These are phyloP conservation scores for Purpureocillium lavendulum DNA, from an alignment of 2,329 filamentous ascomycete species.

Conservation along the genomic window DNA sequence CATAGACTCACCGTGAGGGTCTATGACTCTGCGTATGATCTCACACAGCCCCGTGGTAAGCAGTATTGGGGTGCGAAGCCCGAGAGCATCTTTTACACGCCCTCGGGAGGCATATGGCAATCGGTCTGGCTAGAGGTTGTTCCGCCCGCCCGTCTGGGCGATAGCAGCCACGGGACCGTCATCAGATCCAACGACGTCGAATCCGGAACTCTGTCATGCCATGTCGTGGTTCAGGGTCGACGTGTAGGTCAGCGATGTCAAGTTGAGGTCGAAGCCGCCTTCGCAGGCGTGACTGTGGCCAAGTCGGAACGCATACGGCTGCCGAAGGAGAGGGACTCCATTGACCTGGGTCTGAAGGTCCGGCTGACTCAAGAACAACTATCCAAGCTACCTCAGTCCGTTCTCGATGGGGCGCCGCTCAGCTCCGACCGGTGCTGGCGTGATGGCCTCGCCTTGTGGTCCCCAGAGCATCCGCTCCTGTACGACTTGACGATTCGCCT, in stretches of 20 bases:
- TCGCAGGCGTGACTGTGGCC: constrained; percentile 38
- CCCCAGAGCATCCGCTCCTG: constrained; percentile 46
- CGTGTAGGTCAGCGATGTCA: constrained; percentile 34
- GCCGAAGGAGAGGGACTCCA: constrained; percentile 39
- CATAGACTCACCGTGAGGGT: constrained; percentile 47
- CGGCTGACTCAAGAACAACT: constrained; percentile 33
- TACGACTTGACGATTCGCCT: constrained; percentile 49
- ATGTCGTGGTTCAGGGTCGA: constrained; percentile 39
- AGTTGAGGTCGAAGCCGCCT: constrained; percentile 45
- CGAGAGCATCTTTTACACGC: constrained; percentile 52
- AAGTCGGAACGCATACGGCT: constrained; percentile 33
- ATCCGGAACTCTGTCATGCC: constrained; percentile 40
- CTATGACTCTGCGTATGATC: constrained; percentile 54
- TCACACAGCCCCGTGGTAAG: constrained; percentile 59
- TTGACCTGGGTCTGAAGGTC: constrained; percentile 37
- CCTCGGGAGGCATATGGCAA: constrained; percentile 50
- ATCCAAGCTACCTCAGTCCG: constrained; percentile 26
- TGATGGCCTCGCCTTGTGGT: constrained; percentile 53
- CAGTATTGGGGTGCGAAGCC: constrained; percentile 57
- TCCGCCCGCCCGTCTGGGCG: constrained; percentile 41
- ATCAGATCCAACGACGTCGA: constrained; percentile 45
- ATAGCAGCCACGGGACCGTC: constrained; percentile 50
- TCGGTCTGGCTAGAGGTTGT: constrained; percentile 49
- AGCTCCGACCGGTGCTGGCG: constrained; percentile 35
- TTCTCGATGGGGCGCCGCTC: constrained; percentile 23